Percentiles rank a stretch among this genome's conserved stretches.
phyloP scores from a whole-genome alignment of 345 rosid genomes.

The Eucalyptus decipiens region DNA sequence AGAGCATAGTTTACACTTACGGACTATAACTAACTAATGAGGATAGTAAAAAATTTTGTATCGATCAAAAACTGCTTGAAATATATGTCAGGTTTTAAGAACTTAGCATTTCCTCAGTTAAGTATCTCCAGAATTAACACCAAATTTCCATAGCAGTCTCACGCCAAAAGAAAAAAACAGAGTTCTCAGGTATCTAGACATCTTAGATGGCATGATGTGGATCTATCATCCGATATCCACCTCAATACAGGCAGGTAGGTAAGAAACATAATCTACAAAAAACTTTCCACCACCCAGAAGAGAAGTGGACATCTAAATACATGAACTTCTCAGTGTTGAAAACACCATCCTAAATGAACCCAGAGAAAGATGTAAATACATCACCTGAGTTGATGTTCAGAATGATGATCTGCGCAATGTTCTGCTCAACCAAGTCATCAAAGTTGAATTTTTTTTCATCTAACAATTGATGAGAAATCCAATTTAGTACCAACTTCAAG shows the following conservation, averaged over 20 bases:
- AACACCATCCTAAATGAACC: not conserved
- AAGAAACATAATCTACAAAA: not conserved
- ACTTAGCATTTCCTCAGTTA: not conserved
- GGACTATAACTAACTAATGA: not conserved
- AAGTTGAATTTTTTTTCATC: constrained; percentile 53
- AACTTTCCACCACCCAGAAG: not conserved
- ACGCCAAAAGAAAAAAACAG: not conserved
- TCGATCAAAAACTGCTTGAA: not conserved
- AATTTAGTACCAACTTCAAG: constrained; percentile 23
- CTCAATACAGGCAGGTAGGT: not conserved
- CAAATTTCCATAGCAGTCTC: not conserved
- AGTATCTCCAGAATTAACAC: not conserved
- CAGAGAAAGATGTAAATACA: constrained; percentile 1
- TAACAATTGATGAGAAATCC: constrained; percentile 47
- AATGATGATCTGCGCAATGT: constrained; percentile 23
- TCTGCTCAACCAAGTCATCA: constrained; percentile 46
- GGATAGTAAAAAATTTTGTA: not conserved
- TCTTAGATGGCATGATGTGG: not conserved
- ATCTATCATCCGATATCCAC: not conserved
- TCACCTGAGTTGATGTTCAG: constrained; percentile 42
- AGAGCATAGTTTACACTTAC: not conserved
- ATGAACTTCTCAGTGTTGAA: not conserved
- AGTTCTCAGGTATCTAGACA: not conserved
- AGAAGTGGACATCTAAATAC: not conserved
- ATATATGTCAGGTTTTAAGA: not conserved